Evolutionary conservation across 1,139 yeast species (phyloP).

Genomic region (Yamadazyma jaroonii): DNA sequence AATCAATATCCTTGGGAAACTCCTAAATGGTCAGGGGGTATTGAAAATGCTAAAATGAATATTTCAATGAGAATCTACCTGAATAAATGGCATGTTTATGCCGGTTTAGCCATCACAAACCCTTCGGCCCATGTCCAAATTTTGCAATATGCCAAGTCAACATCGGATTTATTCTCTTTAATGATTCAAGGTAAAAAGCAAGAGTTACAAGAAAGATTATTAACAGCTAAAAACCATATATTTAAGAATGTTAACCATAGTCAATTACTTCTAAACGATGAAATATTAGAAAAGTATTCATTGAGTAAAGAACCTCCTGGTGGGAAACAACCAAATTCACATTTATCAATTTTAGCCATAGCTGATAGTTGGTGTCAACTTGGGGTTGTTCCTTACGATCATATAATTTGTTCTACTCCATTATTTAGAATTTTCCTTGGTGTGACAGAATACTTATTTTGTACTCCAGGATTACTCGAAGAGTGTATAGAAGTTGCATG

Average conservation of each 20-base stretch:
- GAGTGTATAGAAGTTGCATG: conserved; percentile 74
- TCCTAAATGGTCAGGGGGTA: conserved; percentile 84
- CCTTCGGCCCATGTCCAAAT: conserved; percentile 93
- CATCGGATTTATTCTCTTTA: conserved; percentile 76
- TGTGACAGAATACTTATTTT: conserved; percentile 86
- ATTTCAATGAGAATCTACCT: conserved; percentile 86
- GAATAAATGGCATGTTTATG: conserved; percentile 97
- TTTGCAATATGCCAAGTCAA: conserved; percentile 81
- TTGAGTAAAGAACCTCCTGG: conserved; percentile 74
- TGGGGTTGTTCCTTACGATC: conserved; percentile 90
- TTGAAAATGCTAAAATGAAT: conserved; percentile 93
- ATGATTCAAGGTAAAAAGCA: conserved; percentile 70
- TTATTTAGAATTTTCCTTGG: conserved; percentile 86
- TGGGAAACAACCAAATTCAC: conserved; percentile 78
- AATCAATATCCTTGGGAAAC: conserved; percentile 93
- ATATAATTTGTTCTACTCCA: conserved; percentile 95
- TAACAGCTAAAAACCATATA: conserved; percentile 68
- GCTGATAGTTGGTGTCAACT: conserved; percentile 91
- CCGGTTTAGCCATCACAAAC: conserved; percentile 93
- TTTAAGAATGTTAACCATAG: conserved; percentile 65
- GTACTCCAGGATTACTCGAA: conserved; percentile 78
- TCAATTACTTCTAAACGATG: conserved; percentile 72
- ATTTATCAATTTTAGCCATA: conserved; percentile 79
- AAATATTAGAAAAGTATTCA: conserved; percentile 74
- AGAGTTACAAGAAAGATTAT: conserved; percentile 56